Percentiles rank a stretch among this genome's conserved stretches.
Evolutionary conservation across 164 flowering plant species (phyloP).

Genomic region (Echeveria elegans): DNA sequence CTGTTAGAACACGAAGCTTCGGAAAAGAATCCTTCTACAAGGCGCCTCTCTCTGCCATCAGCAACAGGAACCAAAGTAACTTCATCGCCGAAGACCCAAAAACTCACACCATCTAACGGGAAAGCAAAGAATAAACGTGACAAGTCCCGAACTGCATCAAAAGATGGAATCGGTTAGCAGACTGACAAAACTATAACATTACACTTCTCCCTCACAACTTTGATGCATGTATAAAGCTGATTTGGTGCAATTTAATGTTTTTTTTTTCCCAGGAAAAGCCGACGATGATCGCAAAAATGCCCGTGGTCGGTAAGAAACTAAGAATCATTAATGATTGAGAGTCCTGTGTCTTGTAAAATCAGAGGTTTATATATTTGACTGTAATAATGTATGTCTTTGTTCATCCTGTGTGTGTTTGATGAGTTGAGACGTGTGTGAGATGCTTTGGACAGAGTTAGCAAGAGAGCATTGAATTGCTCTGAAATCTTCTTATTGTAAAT

Average conservation of each 20-base stretch:
- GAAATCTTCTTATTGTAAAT: not conserved
- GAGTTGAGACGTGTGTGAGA: not conserved
- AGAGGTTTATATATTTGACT: not conserved
- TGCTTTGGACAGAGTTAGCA: not conserved
- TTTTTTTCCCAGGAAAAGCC: not conserved
- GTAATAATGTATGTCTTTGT: not conserved
- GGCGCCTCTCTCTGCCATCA: constrained; percentile 69
- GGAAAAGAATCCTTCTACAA: constrained; percentile 38
- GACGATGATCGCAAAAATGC: not conserved
- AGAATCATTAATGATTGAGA: not conserved
- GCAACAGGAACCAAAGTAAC: constrained; percentile 39
- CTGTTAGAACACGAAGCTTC: constrained; percentile 31
- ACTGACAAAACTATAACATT: not conserved
- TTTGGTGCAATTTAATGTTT: no score
- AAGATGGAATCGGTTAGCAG: constrained; percentile 50
- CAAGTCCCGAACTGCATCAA: constrained; percentile 35
- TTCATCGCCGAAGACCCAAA: constrained; percentile 52
- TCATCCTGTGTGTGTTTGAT: not conserved
- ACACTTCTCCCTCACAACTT: not conserved
- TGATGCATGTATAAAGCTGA: not conserved
- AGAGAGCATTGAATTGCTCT: no score
- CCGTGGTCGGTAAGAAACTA: not conserved
- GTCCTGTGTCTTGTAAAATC: no score
- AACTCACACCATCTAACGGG: constrained; percentile 23
- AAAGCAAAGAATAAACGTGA: constrained; percentile 36